phyloP scores from a whole-genome alignment of 1,139 yeast species.

The Yamadazyma aaseri region DNA sequence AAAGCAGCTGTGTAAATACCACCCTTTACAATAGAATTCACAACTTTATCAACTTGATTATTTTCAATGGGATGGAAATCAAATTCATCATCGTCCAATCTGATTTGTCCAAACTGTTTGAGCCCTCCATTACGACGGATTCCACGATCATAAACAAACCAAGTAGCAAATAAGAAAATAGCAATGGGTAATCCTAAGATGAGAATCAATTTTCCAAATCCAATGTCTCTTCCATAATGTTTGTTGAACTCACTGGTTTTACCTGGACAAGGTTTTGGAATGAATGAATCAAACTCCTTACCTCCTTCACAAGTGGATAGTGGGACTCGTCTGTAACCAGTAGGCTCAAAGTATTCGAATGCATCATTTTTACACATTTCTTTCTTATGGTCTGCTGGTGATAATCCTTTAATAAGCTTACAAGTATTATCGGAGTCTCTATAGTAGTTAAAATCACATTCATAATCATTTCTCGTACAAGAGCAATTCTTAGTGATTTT shows the following conservation, averaged over 20 bases:
- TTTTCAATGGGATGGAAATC: conserved; percentile 64
- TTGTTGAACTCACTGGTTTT: conserved; percentile 63
- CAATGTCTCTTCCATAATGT: conserved; percentile 55
- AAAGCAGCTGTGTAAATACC: conserved; percentile 57
- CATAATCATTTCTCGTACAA: conserved; percentile 86
- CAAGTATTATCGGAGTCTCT: conserved; percentile 81
- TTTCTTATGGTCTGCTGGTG: conserved; percentile 61
- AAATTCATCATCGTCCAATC: conserved; percentile 64
- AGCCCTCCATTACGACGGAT: conserved; percentile 80
- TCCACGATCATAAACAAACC: conserved; percentile 81
- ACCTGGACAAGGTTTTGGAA: conserved; percentile 85
- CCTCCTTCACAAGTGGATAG: conserved; percentile 48
- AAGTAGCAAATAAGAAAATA: conserved; percentile 56
- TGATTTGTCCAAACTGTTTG: conserved; percentile 78
- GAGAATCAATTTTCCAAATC: conserved; percentile 52
- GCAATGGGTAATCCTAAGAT: conserved; percentile 58
- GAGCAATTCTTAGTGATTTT: conserved; percentile 65
- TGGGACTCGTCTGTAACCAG: conserved; percentile 48
- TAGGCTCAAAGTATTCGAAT: conserved; percentile 52
- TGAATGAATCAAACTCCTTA: conserved; percentile 57
- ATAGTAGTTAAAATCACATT: conserved; percentile 86
- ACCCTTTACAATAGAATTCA: conserved; percentile 59
- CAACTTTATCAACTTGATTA: conserved; percentile 59
- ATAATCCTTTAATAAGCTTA: conserved; percentile 68
- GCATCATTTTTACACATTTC: conserved; percentile 60